Base-by-base conservation (phyloP, 2,329 filamentous ascomycete species). In the Pyrenophora graminea region DNA sequence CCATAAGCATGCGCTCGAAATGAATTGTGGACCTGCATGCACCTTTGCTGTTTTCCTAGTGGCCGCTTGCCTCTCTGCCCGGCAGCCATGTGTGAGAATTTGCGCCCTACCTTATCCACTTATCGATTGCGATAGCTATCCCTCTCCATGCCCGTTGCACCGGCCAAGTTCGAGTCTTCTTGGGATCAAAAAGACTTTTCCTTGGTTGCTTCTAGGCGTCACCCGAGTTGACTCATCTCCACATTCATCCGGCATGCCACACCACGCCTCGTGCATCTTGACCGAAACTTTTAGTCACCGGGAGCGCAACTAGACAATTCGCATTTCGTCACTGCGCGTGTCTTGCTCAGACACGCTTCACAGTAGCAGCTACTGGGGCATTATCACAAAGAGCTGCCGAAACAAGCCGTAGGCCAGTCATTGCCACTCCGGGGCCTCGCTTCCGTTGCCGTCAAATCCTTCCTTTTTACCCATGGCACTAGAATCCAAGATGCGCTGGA, bases 121-220 rank as follows among this genome's bases (percentile, higher is more conserved):
- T 69, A 70, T 70, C 69, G 65, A 69, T 69, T 48, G 48, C 67
- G 63, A 69, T 68, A 63, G 42, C 61, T 62, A 59, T 48, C 64
- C 66, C 51, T 64, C 61, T 55, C 63, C 63, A 61, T 61, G 59
- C 21, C 50, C 60, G 42, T 48, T 39, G 36, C 27, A 31, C 53
- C 53, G 51, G 32, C 62, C 62, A 60, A 47, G 23, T 38, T 45
- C 27, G 33, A 52, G 15, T 52, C 43, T 52, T 45, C 44, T 55
- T 50, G 38, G 53, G 25, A 51, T 48, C 45, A 48, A 51, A 49
- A 56, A 63, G 58, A 65, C 42, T 59, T 64, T 66, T 62, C 54
- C 53, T 53, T 42, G 40, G 53, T 44, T 42, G 46, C 53, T 45
- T 55, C 49, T 52, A 45, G 50, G 54, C 55, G 38, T 42, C 33